Percentiles rank a stretch among this genome's conserved stretches.
Conservation (phyloP, 345 rosid species). For the Trapa incisa region DNA sequence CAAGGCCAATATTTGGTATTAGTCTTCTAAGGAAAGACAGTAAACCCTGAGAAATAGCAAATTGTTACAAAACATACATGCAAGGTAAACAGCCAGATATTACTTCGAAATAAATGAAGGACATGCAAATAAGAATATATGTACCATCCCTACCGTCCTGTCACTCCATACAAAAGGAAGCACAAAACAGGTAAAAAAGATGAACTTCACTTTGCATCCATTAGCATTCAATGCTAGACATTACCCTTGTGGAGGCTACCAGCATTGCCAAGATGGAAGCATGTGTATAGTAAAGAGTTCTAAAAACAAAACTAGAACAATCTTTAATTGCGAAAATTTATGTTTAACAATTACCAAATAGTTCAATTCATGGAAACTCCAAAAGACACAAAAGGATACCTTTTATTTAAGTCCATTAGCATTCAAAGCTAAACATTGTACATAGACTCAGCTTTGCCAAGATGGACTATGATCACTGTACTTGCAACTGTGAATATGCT, state of each 20-base stretch:
- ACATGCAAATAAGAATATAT: not conserved
- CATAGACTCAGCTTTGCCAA: conserved; percentile 21
- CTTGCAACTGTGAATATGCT: not conserved
- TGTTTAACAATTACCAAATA: no score
- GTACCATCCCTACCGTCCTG: not conserved
- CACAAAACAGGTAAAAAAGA: not conserved
- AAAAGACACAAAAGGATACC: not conserved
- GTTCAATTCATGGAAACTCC: not conserved
- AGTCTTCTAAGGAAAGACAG: not conserved
- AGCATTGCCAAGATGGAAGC: conserved; percentile 23
- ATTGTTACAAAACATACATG: not conserved
- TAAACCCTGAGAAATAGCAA: not conserved
- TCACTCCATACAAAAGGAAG: not conserved
- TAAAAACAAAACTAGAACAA: not conserved
- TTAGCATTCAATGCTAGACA: conserved; percentile 37
- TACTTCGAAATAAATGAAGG: not conserved
- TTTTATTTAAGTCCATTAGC: conserved; percentile 15
- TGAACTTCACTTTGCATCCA: conserved; percentile 15
- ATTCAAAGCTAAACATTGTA: conserved; percentile 33
- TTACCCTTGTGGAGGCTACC: conserved; percentile 9
- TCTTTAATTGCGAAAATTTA: no score
- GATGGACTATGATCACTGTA: conserved; percentile 1
- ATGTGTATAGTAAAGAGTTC: not conserved
- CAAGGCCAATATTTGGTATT: not conserved
- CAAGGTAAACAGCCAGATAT: not conserved